Evolutionary conservation across 768 basidiomycete species (phyloP).

Genomic region (Psilocybe sp.): DNA sequence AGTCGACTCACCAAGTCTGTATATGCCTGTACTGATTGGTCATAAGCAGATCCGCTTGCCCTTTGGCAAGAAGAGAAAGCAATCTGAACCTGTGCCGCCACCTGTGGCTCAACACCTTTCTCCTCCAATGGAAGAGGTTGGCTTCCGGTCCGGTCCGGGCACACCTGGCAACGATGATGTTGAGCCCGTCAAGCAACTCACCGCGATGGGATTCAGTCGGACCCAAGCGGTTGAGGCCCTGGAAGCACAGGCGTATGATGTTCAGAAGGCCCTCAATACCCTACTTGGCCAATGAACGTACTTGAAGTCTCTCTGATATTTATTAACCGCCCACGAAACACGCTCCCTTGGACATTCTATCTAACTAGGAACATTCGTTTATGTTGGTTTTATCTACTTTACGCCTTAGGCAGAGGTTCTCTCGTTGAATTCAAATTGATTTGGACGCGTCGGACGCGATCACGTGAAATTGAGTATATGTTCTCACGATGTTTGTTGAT

Average conservation of each 20-base stretch:
- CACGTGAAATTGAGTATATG: no score
- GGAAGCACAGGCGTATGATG: conserved; percentile 81
- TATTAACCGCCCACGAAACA: conserved; percentile 1
- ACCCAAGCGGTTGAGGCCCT: conserved; percentile 79
- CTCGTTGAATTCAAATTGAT: conserved; percentile 10
- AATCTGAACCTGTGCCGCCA: conserved; percentile 39
- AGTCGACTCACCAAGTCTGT: conserved; percentile 26
- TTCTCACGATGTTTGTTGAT: background rate
- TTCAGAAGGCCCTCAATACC: conserved; percentile 73
- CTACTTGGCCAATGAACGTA: conserved; percentile 43
- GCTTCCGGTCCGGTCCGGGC: conserved; percentile 26
- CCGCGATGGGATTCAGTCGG: conserved; percentile 89
- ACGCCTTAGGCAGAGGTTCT: conserved; percentile 8
- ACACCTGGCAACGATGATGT: conserved; percentile 65
- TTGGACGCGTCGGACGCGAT: conserved; percentile 1
- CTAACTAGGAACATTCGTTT: conserved; percentile 6
- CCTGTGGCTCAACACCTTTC: conserved; percentile 37
- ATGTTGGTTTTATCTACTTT: conserved; percentile 8
- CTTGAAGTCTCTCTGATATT: background rate
- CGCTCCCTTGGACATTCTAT: conserved; percentile 18
- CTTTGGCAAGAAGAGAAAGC: conserved; percentile 74
- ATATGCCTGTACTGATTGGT: background rate
- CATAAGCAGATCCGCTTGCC: conserved; percentile 67
- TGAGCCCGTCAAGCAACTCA: conserved; percentile 74
- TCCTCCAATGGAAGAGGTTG: conserved; percentile 44